A percentile compares a stretch with the other conserved stretches of the same genome.
Conservation (phyloP, 1,284 basidiomycete species). For the Papiliotrema nemorosa region DNA sequence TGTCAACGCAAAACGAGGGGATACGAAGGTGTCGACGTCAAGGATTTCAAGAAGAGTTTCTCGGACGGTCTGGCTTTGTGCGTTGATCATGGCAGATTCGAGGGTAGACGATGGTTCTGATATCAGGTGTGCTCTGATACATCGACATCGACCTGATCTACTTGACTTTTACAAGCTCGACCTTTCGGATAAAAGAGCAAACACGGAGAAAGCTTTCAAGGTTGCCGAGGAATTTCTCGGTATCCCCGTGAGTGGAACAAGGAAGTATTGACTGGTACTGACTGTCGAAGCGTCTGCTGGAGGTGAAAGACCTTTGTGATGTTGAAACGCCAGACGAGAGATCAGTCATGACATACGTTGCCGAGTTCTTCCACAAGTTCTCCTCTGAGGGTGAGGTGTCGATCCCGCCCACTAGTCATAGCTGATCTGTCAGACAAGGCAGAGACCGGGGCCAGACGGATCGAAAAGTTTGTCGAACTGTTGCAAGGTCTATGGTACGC, state of each 20-base stretch:
- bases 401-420: background rate
- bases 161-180: slow-evolving; percentile 77
- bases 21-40: slow-evolving; percentile 85
- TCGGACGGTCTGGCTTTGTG: slow-evolving; percentile 91
- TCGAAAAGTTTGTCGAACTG: slow-evolving; percentile 93
- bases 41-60: slow-evolving; percentile 91
- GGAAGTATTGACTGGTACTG: background rate
- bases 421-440: slow-evolving; percentile 67
- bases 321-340: slow-evolving; percentile 83
- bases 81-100: slow-evolving; percentile 39
- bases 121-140: slow-evolving; percentile 86
- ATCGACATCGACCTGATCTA: slow-evolving; percentile 92
- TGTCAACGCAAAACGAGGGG: slow-evolving; percentile 93
- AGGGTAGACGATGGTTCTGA: background rate
- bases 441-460: slow-evolving; percentile 86
- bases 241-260: slow-evolving; percentile 69
- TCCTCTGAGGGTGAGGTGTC: slow-evolving; percentile 76
- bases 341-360: slow-evolving; percentile 65
- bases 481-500: slow-evolving; percentile 62
- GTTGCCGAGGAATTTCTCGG: slow-evolving; percentile 80
- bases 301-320: slow-evolving; percentile 95
- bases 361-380: slow-evolving; percentile 97
- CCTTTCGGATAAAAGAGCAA: slow-evolving; percentile 73
- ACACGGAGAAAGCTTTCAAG: slow-evolving; percentile 79
- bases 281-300: slow-evolving; percentile 73